Base-by-base conservation (phyloP, 257 asterid genomes). In the Solanum chilense region DNA sequence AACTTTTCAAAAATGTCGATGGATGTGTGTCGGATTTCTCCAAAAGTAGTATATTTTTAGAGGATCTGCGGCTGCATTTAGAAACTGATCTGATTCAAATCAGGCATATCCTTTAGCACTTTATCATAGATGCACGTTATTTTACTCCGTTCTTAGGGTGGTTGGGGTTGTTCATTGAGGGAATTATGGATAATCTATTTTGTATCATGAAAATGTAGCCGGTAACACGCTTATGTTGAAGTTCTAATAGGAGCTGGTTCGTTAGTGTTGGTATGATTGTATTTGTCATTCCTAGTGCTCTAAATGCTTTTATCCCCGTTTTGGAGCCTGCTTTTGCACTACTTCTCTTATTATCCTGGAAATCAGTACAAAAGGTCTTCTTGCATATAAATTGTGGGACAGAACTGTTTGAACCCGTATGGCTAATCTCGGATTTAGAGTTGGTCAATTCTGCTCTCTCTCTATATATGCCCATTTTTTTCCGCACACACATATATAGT, bases 11-110 rank as follows among this genome's bases (percentile, higher is more conserved):
- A 56, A 56, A 56, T 56, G 0, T 56, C 0, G 64, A 56, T 56
- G 2, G 64, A 0, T 56, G 64, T 0, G 0, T 56, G 25, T 56
- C 2, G 0, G 12, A 0, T 20, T 56, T 56, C 0, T 20, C 64
- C 64, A 20, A 0, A 0, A 3, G 64, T 56, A 56, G 25, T 20
- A 18, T 5, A 56, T 20, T 56, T 7, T 0, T 56, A 56, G n/a
- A 56, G 64, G n/a, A 56, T 56, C n/a, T 0, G n/a, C 64, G 0
- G 25, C 64, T 56, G 64, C 64, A 56, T 56, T 56, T 56, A 18
- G 0, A 56, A 56, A 56, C 64, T 56, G 64, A 56, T 56, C 64
- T 56, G 11, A 56, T 56, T 56, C 64, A 56, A 56, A 0, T 56
- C 64, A 1, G 64, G 64, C 64, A 56, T 56, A 56, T 56, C 64